Evolutionary conservation across 2,329 filamentous ascomycete species (phyloP).

Genomic region (Pestalotiopsis sp.): DNA sequence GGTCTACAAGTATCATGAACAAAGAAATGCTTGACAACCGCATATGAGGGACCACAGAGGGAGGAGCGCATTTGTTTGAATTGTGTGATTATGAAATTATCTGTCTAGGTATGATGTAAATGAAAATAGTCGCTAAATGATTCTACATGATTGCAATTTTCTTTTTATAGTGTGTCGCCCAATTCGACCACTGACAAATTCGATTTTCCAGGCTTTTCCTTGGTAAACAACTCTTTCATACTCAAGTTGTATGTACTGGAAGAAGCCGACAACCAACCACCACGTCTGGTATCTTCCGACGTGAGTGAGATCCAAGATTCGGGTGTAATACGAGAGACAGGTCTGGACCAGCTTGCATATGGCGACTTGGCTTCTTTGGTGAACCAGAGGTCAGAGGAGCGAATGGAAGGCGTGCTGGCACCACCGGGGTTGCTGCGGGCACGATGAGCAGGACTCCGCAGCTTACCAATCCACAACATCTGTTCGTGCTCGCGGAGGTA

Average conservation of each 20-base stretch:
- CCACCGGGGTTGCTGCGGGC: neutral
- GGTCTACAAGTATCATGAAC: constrained; percentile 33
- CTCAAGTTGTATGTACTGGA: constrained; percentile 1
- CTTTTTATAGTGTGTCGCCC: neutral
- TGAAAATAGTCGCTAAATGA: neutral
- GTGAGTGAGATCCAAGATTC: constrained; percentile 8
- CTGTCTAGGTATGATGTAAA: neutral
- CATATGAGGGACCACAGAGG: neutral
- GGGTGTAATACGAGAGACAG: constrained; percentile 3
- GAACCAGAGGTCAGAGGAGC: constrained; percentile 1
- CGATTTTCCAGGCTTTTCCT: constrained; percentile 1
- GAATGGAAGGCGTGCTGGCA: neutral
- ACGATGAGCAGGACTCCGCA: constrained; percentile 1
- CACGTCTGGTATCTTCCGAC: neutral
- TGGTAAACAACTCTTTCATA: neutral
- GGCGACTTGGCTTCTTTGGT: neutral
- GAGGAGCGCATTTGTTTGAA: constrained; percentile 1
- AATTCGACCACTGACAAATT: neutral
- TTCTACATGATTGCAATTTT: neutral
- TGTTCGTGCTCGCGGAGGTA: constrained; percentile 11
- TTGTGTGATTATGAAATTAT: constrained; percentile 3
- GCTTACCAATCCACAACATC: constrained; percentile 9
- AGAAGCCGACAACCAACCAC: constrained; percentile 5
- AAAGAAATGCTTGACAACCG: neutral
- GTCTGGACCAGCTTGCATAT: neutral